These are phyloP conservation scores for Nicotiana tomentosiformis DNA, from an alignment of 257 asterid genomes.

Conservation along the genomic window DNA sequence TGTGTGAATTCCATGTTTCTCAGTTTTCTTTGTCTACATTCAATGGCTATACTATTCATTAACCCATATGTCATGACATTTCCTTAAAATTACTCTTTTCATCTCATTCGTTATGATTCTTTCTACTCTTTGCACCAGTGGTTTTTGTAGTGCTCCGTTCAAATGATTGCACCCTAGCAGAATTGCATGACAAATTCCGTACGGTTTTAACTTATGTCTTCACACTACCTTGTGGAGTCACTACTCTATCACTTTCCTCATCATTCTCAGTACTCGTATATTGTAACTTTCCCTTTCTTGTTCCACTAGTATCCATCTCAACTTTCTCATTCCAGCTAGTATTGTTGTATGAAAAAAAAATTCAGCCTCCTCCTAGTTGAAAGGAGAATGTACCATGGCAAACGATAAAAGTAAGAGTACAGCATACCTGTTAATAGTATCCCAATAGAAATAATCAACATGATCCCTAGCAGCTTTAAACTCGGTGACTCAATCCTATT, in stretches of 20 bases:
- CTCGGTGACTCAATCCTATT: constrained; percentile 96
- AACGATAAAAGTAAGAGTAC: neutral
- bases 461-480: constrained; percentile 82
- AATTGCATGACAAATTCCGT: neutral
- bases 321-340: neutral
- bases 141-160: neutral
- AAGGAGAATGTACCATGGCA: neutral
- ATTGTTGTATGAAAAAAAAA: neutral
- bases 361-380: neutral
- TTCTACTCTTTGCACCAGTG: neutral
- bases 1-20: neutral
- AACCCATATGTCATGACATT: neutral
- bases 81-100: neutral
- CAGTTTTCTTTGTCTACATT: neutral
- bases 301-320: neutral
- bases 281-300: neutral
- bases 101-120: neutral
- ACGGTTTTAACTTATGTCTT: neutral
- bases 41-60: neutral
- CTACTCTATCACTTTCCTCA: neutral
- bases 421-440: constrained; percentile 79
- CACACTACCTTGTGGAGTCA: neutral
- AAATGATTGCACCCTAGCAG: neutral
- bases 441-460: constrained; percentile 69
- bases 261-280: neutral